These are phyloP conservation scores for Nemania abortiva DNA, from an alignment of 2,329 filamentous ascomycete genomes.

Conservation along the genomic window DNA sequence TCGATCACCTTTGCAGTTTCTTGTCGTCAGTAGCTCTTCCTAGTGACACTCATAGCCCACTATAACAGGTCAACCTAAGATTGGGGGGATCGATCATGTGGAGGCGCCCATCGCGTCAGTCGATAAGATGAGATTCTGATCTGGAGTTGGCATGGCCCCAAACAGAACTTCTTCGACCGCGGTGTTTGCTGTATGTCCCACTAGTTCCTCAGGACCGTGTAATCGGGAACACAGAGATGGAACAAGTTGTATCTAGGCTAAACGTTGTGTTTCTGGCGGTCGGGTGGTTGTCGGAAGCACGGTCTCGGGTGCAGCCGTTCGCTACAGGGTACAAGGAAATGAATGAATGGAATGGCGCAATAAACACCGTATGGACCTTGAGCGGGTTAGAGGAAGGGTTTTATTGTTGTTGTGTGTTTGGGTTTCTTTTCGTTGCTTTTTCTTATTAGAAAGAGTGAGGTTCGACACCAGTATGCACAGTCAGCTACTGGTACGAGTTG, in stretches of 20 bases:
- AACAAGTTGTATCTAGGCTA: constrained; percentile 27
- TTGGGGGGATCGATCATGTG: constrained; percentile 38
- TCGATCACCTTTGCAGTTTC: constrained; percentile 42
- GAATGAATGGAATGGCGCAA: constrained; percentile 5
- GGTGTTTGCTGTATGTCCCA: constrained; percentile 33
- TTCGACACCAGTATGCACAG: constrained; percentile 20
- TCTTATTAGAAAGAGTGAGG: constrained; percentile 29
- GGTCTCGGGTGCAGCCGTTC: constrained; percentile 41
- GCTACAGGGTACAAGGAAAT: constrained; percentile 34
- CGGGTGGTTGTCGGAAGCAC: constrained; percentile 36
- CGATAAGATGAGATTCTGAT: constrained; percentile 36
- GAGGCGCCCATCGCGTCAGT: constrained; percentile 46
- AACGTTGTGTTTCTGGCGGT: constrained; percentile 43
- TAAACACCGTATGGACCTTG: constrained; percentile 3
- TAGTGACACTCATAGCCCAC: constrained; percentile 40
- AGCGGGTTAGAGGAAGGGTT: neutral
- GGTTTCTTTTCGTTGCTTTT: constrained; percentile 1
- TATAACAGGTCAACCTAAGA: constrained; percentile 40
- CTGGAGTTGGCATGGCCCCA: constrained; percentile 45
- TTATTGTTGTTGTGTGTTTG: neutral
- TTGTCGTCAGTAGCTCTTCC: constrained; percentile 32
- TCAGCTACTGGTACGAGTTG: constrained; percentile 24
- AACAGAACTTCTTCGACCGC: constrained; percentile 32
- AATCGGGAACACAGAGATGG: constrained; percentile 37
- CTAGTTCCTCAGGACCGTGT: constrained; percentile 28